Conservation (phyloP, 495 filamentous ascomycete genomes). For the Achaetomiella virescens region DNA sequence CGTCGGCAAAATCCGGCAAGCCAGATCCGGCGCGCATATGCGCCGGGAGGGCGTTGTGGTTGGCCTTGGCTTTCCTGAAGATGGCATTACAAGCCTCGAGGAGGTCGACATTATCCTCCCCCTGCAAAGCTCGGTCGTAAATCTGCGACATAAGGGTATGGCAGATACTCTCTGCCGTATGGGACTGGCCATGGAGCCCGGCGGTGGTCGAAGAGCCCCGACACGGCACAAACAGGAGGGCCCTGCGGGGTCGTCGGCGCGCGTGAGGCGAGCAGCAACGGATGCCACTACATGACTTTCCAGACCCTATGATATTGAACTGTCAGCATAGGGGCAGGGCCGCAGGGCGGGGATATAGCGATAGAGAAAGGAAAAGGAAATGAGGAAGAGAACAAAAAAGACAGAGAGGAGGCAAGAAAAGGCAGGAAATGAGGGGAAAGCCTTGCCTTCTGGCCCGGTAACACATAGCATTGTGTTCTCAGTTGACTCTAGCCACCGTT, state of each 20-base stretch:
- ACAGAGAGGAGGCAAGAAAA: too few relatives aligned
- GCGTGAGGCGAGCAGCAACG: conserved; percentile 8
- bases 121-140: conserved; percentile 15
- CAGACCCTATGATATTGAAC: conserved; percentile 15
- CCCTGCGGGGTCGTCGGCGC: background rate
- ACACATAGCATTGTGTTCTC: conserved; percentile 13
- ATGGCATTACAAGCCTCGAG: conserved; percentile 24
- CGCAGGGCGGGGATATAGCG: too few relatives aligned
- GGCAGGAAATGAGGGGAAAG: too few relatives aligned
- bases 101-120: conserved; percentile 10
- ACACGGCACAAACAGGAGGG: conserved; percentile 20
- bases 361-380: too few relatives aligned
- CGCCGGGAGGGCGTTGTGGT: background rate
- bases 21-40: background rate
- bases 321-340: background rate
- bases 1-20: conserved; percentile 19
- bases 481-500: conserved; percentile 3
- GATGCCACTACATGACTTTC: conserved; percentile 21
- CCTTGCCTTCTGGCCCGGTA: conserved; percentile 20
- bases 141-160: conserved; percentile 17
- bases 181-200: background rate
- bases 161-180: conserved; percentile 17
- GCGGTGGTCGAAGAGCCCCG: background rate
- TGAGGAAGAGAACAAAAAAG: too few relatives aligned
- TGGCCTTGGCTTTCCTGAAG: conserved; percentile 16